Evolutionary conservation across 2,329 filamentous ascomycete genomes (phyloP).

Genomic region (Ophiostoma sp.): DNA sequence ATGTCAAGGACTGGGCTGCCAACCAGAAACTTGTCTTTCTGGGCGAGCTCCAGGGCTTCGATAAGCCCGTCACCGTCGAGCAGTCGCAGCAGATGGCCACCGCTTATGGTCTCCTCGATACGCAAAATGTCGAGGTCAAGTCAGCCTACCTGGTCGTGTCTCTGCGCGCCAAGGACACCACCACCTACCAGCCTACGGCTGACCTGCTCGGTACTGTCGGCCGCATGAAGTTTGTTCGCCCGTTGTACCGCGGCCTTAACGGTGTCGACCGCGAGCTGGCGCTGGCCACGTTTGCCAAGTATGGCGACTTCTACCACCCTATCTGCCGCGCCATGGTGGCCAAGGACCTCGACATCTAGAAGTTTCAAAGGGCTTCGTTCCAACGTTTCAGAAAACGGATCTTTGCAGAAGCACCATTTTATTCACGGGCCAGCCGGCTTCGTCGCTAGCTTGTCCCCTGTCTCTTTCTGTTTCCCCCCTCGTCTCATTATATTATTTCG

Average conservation of each 20-base stretch:
- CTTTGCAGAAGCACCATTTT: no score
- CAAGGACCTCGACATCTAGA: conserved; percentile 58
- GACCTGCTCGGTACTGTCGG: conserved; percentile 76
- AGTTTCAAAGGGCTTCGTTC: not conserved
- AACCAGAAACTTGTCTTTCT: conserved; percentile 93
- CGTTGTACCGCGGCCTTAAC: conserved; percentile 71
- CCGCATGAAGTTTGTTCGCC: conserved; percentile 94
- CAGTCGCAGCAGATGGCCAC: conserved; percentile 67
- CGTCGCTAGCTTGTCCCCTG: no score
- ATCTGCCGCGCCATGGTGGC: conserved; percentile 82
- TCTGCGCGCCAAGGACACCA: conserved; percentile 64
- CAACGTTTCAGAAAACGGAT: no score
- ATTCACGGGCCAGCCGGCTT: no score
- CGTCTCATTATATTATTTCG: no score
- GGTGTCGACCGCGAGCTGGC: conserved; percentile 70
- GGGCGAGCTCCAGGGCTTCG: conserved; percentile 66
- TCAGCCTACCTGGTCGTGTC: conserved; percentile 75
- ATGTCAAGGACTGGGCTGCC: conserved; percentile 69
- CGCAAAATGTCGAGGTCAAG: conserved; percentile 80
- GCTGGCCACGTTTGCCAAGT: conserved; percentile 74
- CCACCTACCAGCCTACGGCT: conserved; percentile 64
- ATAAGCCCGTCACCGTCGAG: conserved; percentile 55
- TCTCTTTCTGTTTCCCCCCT: no score
- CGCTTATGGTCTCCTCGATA: conserved; percentile 66
- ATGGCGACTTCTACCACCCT: conserved; percentile 90